These are phyloP conservation scores for Abrus pulchellus DNA, from an alignment of 306 rosid genomes.

Conservation along the genomic window DNA sequence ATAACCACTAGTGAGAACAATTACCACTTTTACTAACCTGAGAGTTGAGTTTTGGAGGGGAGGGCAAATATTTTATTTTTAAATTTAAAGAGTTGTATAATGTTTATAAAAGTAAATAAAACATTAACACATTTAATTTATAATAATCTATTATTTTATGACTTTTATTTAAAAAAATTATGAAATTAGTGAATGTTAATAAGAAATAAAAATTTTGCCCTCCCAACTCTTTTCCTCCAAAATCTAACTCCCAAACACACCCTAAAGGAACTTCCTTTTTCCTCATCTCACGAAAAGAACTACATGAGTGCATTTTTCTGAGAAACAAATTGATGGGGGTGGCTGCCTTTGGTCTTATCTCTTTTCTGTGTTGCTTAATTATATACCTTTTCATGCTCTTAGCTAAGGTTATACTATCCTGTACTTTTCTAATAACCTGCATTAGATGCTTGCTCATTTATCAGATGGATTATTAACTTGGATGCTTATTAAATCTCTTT, in stretches of 20 bases:
- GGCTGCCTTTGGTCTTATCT: not conserved
- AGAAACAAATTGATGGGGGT: constrained; percentile 13
- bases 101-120: too few relatives aligned
- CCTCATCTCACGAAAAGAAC: not conserved
- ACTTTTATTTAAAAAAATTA: too few relatives aligned
- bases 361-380: not conserved
- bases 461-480: constrained; percentile 21
- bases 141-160: too few relatives aligned
- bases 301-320: constrained; percentile 3
- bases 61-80: too few relatives aligned
- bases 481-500: constrained; percentile 10
- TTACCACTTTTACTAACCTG: not conserved
- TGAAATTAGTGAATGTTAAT: too few relatives aligned
- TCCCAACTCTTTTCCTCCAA: too few relatives aligned
- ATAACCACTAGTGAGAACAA: not conserved
- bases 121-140: too few relatives aligned
- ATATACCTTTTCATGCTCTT: not conserved
- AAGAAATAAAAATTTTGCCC: too few relatives aligned
- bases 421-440: constrained; percentile 8
- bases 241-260: too few relatives aligned
- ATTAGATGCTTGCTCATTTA: constrained; percentile 19
- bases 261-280: constrained; percentile 4
- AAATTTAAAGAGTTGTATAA: too few relatives aligned
- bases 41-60: too few relatives aligned
- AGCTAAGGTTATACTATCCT: not conserved